phyloP scores from a whole-genome alignment of 1,284 basidiomycete genomes.

The Pseudozyma thailandica region DNA sequence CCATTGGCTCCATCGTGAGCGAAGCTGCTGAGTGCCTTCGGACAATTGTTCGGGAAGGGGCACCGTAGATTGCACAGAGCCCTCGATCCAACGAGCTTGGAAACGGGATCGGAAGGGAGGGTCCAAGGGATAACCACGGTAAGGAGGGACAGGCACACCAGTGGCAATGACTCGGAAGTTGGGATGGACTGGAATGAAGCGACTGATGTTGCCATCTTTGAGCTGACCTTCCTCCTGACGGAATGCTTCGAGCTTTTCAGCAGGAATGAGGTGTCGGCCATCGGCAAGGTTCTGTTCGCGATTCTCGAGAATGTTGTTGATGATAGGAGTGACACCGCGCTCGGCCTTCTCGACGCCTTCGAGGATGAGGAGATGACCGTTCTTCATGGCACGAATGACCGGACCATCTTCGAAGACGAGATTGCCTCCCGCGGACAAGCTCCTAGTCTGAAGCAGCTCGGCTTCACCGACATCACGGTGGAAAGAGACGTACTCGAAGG shows the following conservation, averaged over 20 bases:
- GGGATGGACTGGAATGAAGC: constrained; percentile 67
- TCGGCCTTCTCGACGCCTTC: constrained; percentile 69
- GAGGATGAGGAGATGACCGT: constrained; percentile 67
- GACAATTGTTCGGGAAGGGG: constrained; percentile 33
- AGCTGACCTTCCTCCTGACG: constrained; percentile 34
- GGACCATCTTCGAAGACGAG: constrained; percentile 67
- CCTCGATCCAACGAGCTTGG: constrained; percentile 67
- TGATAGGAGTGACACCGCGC: constrained; percentile 65
- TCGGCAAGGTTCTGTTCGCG: constrained; percentile 68
- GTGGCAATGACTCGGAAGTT: constrained; percentile 69
- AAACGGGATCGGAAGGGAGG: constrained; percentile 70
- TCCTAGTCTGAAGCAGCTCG: constrained; percentile 68
- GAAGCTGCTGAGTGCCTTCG: constrained; percentile 41
- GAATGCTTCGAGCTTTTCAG: constrained; percentile 59
- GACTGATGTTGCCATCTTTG: constrained; percentile 14
- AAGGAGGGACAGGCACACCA: constrained; percentile 67
- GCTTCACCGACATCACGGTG: constrained; percentile 69
- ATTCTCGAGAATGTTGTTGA: constrained; percentile 69
- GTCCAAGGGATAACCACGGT: constrained; percentile 68
- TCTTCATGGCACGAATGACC: constrained; percentile 68
- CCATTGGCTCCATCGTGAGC: constrained; percentile 55
- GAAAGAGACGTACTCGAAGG: constrained; percentile 67
- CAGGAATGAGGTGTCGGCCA: constrained; percentile 68
- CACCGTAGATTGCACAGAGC: constrained; percentile 48
- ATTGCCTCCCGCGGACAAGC: constrained; percentile 59